Percentiles rank a stretch among this genome's conserved stretches.
phyloP scores from a whole-genome alignment of 371 early-diverging fungal genomes.

The Mortierella sp. region DNA sequence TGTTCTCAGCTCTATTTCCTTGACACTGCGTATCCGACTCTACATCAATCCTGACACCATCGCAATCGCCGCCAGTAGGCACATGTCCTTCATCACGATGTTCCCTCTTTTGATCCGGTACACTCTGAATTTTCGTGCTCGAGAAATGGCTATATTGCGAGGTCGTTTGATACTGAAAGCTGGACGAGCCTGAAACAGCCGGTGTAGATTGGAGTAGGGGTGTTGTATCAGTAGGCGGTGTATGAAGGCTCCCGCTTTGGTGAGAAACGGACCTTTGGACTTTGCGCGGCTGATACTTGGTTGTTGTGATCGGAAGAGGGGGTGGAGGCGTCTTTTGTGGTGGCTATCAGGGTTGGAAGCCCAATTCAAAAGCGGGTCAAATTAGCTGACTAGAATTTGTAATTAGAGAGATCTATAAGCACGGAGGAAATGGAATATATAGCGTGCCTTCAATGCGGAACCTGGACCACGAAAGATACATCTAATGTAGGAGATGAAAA shows the following conservation, averaged over 20 bases:
- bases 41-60: conserved; percentile 11
- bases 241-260: background rate
- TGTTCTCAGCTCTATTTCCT: background rate
- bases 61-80: background rate
- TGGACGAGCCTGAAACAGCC: background rate
- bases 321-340: conserved; percentile 26
- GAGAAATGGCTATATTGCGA: background rate
- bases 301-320: conserved; percentile 37
- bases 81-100: too few relatives aligned
- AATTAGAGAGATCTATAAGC: background rate
- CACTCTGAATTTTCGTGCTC: background rate
- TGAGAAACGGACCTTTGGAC: background rate
- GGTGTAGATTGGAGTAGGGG: conserved; percentile 12
- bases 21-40: background rate
- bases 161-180: conserved; percentile 9
- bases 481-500: conserved; percentile 41
- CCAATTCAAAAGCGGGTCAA: background rate
- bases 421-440: background rate
- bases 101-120: background rate
- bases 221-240: conserved; percentile 10
- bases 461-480: conserved; percentile 40
- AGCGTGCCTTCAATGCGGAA: conserved; percentile 38
- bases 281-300: conserved; percentile 29
- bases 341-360: conserved; percentile 13
- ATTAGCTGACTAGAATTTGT: background rate